phyloP scores from a whole-genome alignment of 495 filamentous ascomycete genomes.

The Cercophora sp. region DNA sequence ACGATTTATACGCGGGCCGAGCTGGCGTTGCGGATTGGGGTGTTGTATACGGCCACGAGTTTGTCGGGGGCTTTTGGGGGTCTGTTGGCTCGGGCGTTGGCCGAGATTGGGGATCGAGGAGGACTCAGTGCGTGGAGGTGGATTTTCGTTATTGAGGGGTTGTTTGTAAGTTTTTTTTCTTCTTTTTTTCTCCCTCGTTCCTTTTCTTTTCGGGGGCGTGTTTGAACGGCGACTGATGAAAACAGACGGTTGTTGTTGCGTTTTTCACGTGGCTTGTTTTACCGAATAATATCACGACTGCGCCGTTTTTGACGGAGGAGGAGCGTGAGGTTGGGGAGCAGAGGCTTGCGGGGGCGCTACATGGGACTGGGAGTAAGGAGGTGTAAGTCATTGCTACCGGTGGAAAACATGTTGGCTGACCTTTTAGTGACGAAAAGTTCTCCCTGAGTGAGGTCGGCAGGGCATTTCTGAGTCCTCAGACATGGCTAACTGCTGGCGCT shows the following conservation, averaged over 20 bases:
- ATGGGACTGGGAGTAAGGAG: slow-evolving; percentile 24
- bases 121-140: slow-evolving; percentile 41
- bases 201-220: no score
- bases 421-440: slow-evolving; percentile 42
- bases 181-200: no score
- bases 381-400: neutral
- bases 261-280: slow-evolving; percentile 51
- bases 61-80: slow-evolving; percentile 53
- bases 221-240: no score
- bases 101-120: slow-evolving; percentile 32
- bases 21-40: slow-evolving; percentile 50
- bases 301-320: slow-evolving; percentile 45
- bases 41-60: slow-evolving; percentile 51
- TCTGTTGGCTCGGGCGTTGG: slow-evolving; percentile 37
- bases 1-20: slow-evolving; percentile 44
- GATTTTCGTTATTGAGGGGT: slow-evolving; percentile 48
- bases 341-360: slow-evolving; percentile 30
- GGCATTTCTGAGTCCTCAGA: slow-evolving; percentile 53
- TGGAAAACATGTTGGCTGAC: no score
- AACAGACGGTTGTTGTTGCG: slow-evolving; percentile 47
- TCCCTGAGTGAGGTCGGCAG: slow-evolving; percentile 58
- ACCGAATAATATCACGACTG: slow-evolving; percentile 53
- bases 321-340: slow-evolving; percentile 35
- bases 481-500: slow-evolving; percentile 43
- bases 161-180: slow-evolving; percentile 19